These are phyloP conservation scores for Irpex rosettiformis DNA, from an alignment of 1,284 basidiomycete species.

Conservation along the genomic window DNA sequence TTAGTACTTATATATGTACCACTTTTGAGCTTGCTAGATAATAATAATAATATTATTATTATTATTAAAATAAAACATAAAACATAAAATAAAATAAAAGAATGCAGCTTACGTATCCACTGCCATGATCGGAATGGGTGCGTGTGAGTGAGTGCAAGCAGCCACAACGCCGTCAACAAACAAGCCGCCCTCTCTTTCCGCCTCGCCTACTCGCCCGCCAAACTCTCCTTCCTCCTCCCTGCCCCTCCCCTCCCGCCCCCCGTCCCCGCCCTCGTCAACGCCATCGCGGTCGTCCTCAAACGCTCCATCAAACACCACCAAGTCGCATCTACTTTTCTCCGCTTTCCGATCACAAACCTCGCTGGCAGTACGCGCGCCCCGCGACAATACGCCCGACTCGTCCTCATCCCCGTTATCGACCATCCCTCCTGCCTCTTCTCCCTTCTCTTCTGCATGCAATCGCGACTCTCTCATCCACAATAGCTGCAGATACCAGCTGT, in stretches of 20 bases:
- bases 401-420: not conserved
- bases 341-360: constrained; percentile 2
- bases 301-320: not conserved
- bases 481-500: constrained; percentile 2
- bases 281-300: constrained; percentile 6
- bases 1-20: not conserved
- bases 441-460: not conserved
- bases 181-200: constrained; percentile 12
- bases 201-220: constrained; percentile 12
- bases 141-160: constrained; percentile 12
- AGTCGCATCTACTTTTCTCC: not conserved
- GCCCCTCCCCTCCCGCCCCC: constrained; percentile 19
- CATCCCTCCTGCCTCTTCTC: not conserved
- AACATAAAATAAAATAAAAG: not conserved
- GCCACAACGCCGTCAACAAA: constrained; percentile 15
- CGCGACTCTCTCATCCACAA: not conserved
- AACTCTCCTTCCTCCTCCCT: constrained; percentile 25
- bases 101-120: constrained; percentile 6
- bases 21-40: no score
- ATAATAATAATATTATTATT: no score
- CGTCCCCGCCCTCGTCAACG: constrained; percentile 16
- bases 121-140: constrained; percentile 15
- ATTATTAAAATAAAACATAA: no score
- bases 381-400: not conserved
- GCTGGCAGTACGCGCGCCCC: constrained; percentile 2